Base-by-base conservation (phyloP, 768 basidiomycete species). In the Mycena maculata region DNA sequence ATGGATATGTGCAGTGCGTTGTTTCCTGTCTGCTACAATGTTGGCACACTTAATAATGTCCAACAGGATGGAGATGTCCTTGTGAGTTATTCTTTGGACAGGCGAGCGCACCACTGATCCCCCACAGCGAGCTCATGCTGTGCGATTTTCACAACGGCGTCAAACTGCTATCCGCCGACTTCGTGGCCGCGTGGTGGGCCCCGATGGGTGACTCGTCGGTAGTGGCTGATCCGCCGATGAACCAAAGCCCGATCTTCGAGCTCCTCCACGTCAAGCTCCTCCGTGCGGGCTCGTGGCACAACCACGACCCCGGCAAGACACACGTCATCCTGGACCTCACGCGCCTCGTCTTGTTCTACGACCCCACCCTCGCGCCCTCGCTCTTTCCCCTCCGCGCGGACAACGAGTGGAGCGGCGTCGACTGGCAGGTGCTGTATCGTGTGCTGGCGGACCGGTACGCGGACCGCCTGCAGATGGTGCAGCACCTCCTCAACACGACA, bases 321-420 rank as follows among this genome's bases (percentile, higher is more conserved):
- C 78, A 80, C 3, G 42, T 82, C 27, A 63, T 71, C 25, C 55
- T 82, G 22, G 78, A 82, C 52, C 72, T 78, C 22, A 39, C 79
- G 8, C 68, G 75, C 12, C 45, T 82, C 18, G 65, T 81, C 10
- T 80, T 81, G 3, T 78, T 82, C 69, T 82, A 82, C 27, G 79
- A 82, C 57, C 72, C 72, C 7, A 27, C 69, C 36, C 74, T 79
- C 3, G 71, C 39, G 1, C 78, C 78, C 12, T 80, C 79, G 2
- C 70, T 82, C 22, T 60, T 78, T 8, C 16, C 36, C 2, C 31
- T 58, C 23, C 76, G 81, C 31, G 70, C 65, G 1, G 72, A 68
- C 1, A 61, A 65, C 48, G 71, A 76, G 22, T 74, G 79, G 16
- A 77, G 76, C 31, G 77, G 78, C 1, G 56, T 79, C 16, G 82